phyloP scores from a whole-genome alignment of 2,329 filamentous ascomycete genomes.

The Fusarium sp. region DNA sequence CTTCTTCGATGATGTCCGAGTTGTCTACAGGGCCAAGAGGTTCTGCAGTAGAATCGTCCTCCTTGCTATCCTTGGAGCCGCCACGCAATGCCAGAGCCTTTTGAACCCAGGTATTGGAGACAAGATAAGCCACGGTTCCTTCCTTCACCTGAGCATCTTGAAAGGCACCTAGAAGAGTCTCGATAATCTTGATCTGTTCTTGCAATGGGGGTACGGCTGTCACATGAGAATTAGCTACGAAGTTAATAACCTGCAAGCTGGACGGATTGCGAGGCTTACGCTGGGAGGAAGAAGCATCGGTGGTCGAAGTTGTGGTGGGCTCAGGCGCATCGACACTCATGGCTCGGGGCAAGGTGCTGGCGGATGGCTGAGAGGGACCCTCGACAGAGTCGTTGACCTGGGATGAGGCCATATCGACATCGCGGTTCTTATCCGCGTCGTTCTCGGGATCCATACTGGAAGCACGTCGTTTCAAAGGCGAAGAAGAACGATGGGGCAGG shows the following conservation, averaged over 20 bases:
- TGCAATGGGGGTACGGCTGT: conserved; percentile 57
- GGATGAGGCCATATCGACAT: conserved; percentile 63
- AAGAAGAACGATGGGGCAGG: conserved; percentile 72
- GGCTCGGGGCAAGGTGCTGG: conserved; percentile 53
- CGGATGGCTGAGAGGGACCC: conserved; percentile 31
- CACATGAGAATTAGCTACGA: conserved; percentile 32
- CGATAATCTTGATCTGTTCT: conserved; percentile 81
- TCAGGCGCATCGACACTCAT: conserved; percentile 61
- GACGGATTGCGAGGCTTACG: conserved; percentile 46
- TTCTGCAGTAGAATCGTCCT: conserved; percentile 73
- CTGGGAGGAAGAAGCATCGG: conserved; percentile 41
- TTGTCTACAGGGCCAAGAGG: conserved; percentile 88
- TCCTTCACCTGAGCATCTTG: conserved; percentile 72
- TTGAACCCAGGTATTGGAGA: conserved; percentile 85
- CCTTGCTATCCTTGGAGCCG: conserved; percentile 68
- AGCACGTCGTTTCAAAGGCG: conserved; percentile 74
- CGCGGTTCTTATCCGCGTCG: conserved; percentile 58
- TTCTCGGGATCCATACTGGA: conserved; percentile 72
- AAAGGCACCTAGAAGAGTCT: conserved; percentile 70
- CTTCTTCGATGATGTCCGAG: conserved; percentile 80
- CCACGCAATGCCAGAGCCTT: conserved; percentile 78
- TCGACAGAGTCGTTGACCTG: conserved; percentile 38
- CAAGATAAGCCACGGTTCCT: conserved; percentile 81
- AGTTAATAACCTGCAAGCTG: conserved; percentile 1
- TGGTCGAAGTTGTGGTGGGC: conserved; percentile 39